These are phyloP conservation scores for Pyrenophora graminea DNA, from an alignment of 2,329 filamentous ascomycete genomes.

Conservation along the genomic window DNA sequence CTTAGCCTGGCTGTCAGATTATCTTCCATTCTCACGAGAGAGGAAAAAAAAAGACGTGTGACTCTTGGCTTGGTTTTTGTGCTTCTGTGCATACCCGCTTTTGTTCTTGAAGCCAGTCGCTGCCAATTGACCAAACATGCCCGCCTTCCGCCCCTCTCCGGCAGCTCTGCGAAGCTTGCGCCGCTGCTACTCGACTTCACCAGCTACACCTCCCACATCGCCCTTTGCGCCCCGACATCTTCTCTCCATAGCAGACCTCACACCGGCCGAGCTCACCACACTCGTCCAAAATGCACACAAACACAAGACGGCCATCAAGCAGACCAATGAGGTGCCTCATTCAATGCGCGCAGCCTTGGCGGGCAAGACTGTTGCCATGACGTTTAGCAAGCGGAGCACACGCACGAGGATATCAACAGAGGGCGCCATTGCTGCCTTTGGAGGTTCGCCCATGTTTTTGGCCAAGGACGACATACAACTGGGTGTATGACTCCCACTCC, in stretches of 20 bases:
- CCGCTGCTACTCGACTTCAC: constrained; percentile 39
- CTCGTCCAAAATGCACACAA: constrained; percentile 80
- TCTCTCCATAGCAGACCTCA: constrained; percentile 87
- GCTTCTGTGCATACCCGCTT: constrained; percentile 19
- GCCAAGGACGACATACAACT: constrained; percentile 96
- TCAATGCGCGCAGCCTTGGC: constrained; percentile 66
- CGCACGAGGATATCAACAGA: constrained; percentile 93
- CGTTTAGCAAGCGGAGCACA: constrained; percentile 96
- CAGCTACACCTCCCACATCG: constrained; percentile 53
- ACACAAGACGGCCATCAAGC: constrained; percentile 79
- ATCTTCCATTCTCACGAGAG: constrained; percentile 17
- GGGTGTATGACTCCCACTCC: constrained; percentile 62
- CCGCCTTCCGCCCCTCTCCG: constrained; percentile 34
- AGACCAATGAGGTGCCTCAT: constrained; percentile 61
- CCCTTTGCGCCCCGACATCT: constrained; percentile 77
- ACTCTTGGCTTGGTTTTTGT: constrained; percentile 19
- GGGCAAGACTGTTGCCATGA: constrained; percentile 86
- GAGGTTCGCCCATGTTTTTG: constrained; percentile 94
- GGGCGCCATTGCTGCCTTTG: constrained; percentile 83
- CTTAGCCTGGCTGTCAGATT: constrained; percentile 21
- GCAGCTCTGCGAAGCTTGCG: constrained; percentile 39
- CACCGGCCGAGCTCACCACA: constrained; percentile 74
- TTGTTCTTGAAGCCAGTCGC: neutral
- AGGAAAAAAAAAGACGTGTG: constrained; percentile 12
- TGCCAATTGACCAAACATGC: constrained; percentile 32